phyloP scores from a whole-genome alignment of 1,139 yeast genomes.

The Wickerhamomyces sp. region DNA sequence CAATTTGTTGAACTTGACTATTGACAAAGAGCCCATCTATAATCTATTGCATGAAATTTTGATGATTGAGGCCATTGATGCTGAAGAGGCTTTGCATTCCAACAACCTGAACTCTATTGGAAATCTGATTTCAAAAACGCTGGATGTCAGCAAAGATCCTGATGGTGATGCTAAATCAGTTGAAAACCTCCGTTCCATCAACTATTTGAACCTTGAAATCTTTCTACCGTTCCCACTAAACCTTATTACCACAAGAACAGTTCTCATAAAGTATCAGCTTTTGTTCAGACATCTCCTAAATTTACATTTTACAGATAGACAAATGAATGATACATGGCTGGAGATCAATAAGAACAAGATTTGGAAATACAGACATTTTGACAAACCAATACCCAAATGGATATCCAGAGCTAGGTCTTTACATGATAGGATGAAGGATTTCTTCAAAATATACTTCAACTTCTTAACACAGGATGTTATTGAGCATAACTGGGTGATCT shows the following conservation, averaged over 20 bases:
- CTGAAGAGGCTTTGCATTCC: slow-evolving; percentile 43
- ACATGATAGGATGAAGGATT: slow-evolving; percentile 58
- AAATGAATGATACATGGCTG: slow-evolving; percentile 65
- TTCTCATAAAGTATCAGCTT: slow-evolving; percentile 73
- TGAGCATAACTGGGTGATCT: slow-evolving; percentile 46
- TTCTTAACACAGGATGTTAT: slow-evolving; percentile 60
- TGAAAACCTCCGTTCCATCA: slow-evolving; percentile 29
- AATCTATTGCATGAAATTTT: slow-evolving; percentile 62
- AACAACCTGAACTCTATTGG: slow-evolving; percentile 37
- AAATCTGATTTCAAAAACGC: slow-evolving; percentile 34
- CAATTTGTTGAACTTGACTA: slow-evolving; percentile 24
- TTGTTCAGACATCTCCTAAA: slow-evolving; percentile 68
- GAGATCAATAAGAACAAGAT: slow-evolving; percentile 62
- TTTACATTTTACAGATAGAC: slow-evolving; percentile 55
- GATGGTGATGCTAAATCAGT: slow-evolving; percentile 19
- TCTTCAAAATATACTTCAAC: slow-evolving; percentile 49
- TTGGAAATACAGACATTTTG: slow-evolving; percentile 53
- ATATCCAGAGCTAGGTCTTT: slow-evolving; percentile 51
- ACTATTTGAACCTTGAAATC: slow-evolving; percentile 62
- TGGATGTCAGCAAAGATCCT: slow-evolving; percentile 25
- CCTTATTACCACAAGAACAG: slow-evolving; percentile 63
- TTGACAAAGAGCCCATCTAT: slow-evolving; percentile 37
- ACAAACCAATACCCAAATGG: slow-evolving; percentile 46
- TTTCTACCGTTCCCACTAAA: slow-evolving; percentile 84
- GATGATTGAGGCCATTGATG: slow-evolving; percentile 59